phyloP scores from a whole-genome alignment of 1,284 basidiomycete species.

The Ustilago tritici region DNA sequence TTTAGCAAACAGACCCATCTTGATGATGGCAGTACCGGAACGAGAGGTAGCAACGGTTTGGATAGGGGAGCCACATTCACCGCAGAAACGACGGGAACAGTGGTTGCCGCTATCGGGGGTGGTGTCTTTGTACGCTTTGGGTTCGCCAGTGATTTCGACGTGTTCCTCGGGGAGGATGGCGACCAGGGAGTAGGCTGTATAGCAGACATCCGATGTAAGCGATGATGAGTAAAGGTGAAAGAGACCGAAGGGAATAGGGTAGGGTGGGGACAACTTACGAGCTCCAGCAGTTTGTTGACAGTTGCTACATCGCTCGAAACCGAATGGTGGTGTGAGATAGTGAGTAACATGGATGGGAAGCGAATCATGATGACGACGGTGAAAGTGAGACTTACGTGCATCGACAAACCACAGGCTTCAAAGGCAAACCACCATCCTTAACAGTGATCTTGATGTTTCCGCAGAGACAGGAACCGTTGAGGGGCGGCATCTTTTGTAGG shows the following conservation, averaged over 20 bases:
- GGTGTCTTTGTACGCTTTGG: slow-evolving; percentile 27
- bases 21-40: slow-evolving; percentile 29
- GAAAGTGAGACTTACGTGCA: slow-evolving; percentile 24
- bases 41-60: slow-evolving; percentile 15
- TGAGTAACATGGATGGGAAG: background rate
- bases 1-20: slow-evolving; percentile 39
- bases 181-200: slow-evolving; percentile 32
- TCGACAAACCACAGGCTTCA: slow-evolving; percentile 29
- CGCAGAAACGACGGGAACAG: slow-evolving; percentile 28
- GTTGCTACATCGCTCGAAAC: slow-evolving; percentile 14
- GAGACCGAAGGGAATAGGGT: background rate
- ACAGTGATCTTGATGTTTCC: slow-evolving; percentile 34
- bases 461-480: slow-evolving; percentile 38
- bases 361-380: no score
- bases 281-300: slow-evolving; percentile 40
- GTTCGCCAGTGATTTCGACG: slow-evolving; percentile 28
- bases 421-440: slow-evolving; percentile 25
- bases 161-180: slow-evolving; percentile 27
- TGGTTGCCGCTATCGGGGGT: slow-evolving; percentile 23
- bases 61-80: slow-evolving; percentile 23
- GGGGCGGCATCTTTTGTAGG: slow-evolving; percentile 25
- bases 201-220: background rate
- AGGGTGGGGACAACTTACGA: slow-evolving; percentile 18
- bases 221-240: background rate
- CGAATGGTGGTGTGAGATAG: background rate